Base-by-base conservation (phyloP, 805 yeast species). In the Candida pseudofarinosa region DNA sequence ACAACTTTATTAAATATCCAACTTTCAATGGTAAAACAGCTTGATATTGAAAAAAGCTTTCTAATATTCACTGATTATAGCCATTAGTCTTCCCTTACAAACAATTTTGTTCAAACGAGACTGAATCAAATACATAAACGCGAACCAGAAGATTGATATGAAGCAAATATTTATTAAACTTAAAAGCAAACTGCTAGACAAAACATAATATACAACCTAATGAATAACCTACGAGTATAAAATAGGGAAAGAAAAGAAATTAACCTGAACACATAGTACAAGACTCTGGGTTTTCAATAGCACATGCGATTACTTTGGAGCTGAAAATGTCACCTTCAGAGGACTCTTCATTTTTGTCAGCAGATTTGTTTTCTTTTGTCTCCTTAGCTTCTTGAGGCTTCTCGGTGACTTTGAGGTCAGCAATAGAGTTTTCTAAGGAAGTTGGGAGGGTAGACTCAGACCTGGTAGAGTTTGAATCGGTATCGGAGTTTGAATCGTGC, bases 191-290 rank as follows among this genome's bases (percentile, higher is more conserved):
- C 28, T 23, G 28, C 28, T 23, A 23, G 28, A 23, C 28, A 32
- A 32, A 15, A 32, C 17, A 32, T 32, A 32, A 32, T 32, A 32
- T 32, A 32, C 34, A 32, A 32, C 34, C 23, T 38, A 19, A 37
- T 7, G 18, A 26, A 35, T 31, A 23, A 23, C 28, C 28, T 23
- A 23, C 10, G 10, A 23, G 6, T n/a, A n/a, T n/a, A n/a, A 26
- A 26, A 19, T 20, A 38, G 31, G 36, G 12, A 13, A 41, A 38
- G 38, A 23, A 33, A 18, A 23, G 35, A 35, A 42, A 31, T 67
- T 71, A 93, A 73, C 98, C 98, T 46, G 98, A 91, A 75, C 99
- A 93, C 98, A 93, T 93, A 61, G 91, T 91, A 71, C 99, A 91
- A 39, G 98, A 81, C 71, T 88, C 98, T 46, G 97, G 97, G 73